Base-by-base conservation (phyloP, 179 eudicot genomes). In the Vitellaria paradoxa region DNA sequence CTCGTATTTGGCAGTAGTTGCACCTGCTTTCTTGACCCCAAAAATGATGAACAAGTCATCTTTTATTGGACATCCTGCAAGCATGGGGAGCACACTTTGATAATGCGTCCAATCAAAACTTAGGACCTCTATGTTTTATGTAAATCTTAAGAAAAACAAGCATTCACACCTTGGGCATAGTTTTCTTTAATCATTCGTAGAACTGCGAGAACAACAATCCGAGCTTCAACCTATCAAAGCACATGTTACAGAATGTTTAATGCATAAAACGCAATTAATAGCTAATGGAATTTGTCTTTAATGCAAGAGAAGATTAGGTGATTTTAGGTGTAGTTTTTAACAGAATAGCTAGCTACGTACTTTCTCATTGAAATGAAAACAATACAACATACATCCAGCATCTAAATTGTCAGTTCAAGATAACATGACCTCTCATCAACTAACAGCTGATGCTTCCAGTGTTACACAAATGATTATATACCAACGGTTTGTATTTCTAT, bases 181-280 rank as follows among this genome's bases (percentile, higher is more conserved):
- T 87, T 91, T 82, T 96, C 98, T 86, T 88, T 89, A 72, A 96
- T 87, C 97, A 88, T 91, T 56, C 96, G 90, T 76, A 96, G 77
- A 82, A 89, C 97, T 12, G 96, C 98, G 72, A 96, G 97, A 73
- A 93, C 96, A 42, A 91, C 93, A 55, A 96, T 88, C 65, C 98
- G 93, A 67, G 98, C 95, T 85, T 95, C 99, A 76, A 93, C 88
- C 99, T 95, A 87, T 81, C 78, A 69, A 68, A 52, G 45, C 15
- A 8, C 66, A 75, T 65, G 57, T 65, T 65, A 21, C 11, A 69
- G 61, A 65, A 64, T 42, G 47, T 56, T 55, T 15, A 18, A 55
- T 26, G 18, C 46, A 7, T 65, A 71, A 37, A 63, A 23, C 26
- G 70, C 65, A 71, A 53, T 15, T 47, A 46, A 61, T 10, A 50